Conservation (phyloP, 164 flowering plant genomes). For the Stephania cephalantha region DNA sequence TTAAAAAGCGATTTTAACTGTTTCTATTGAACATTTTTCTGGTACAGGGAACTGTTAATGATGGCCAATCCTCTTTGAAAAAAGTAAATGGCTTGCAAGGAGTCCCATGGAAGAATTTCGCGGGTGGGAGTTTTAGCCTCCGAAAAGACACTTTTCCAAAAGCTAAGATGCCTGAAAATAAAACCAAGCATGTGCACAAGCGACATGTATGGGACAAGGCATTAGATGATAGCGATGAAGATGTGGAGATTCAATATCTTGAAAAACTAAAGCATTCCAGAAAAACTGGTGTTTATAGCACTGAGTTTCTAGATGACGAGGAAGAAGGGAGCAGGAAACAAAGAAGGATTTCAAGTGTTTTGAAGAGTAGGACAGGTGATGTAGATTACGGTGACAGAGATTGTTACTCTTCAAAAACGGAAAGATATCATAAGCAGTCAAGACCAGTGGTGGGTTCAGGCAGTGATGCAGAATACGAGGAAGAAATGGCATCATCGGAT, state of each 20-base stretch:
- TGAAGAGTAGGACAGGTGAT: conserved; percentile 24
- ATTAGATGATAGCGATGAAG: conserved; percentile 67
- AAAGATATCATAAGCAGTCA: conserved; percentile 44
- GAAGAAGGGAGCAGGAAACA: conserved; percentile 49
- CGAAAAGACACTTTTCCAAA: conserved; percentile 36
- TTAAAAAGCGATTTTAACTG: background rate
- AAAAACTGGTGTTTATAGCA: conserved; percentile 11
- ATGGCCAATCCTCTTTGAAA: conserved; percentile 30
- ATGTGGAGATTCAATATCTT: conserved; percentile 84
- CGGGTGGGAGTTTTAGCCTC: conserved; percentile 35
- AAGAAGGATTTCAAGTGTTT: conserved; percentile 34
- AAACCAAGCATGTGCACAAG: conserved; percentile 80
- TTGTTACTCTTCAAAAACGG: conserved; percentile 20
- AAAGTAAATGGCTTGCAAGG: conserved; percentile 54
- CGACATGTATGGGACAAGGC: conserved; percentile 57
- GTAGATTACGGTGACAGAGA: conserved; percentile 22
- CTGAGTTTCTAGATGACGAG: conserved; percentile 37
- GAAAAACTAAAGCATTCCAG: conserved; percentile 65
- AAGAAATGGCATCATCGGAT: conserved; percentile 47
- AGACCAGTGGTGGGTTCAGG: conserved; percentile 38
- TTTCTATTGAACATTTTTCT: conserved; percentile 1
- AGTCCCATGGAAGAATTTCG: conserved; percentile 73
- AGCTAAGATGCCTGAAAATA: conserved; percentile 41
- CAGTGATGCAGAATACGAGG: conserved; percentile 56
- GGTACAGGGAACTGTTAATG: conserved; percentile 46